Base-by-base conservation (phyloP, 163 green algal genomes). In the Trebouxiophyceae sp. region DNA sequence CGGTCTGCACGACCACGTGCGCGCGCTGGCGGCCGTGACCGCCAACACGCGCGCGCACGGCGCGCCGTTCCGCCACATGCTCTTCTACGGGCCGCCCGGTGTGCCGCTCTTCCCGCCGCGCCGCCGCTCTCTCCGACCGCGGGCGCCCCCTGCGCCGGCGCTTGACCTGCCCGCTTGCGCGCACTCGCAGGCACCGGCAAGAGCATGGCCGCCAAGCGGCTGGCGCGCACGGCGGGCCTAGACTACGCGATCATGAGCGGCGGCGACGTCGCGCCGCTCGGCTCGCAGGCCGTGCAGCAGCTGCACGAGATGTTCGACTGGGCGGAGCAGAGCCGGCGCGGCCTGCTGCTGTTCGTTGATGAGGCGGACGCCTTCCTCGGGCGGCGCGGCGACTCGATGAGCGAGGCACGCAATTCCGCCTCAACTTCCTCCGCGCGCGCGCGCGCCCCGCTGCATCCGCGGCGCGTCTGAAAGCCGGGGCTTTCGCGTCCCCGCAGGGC, bases 291-390 rank as follows among this genome's bases (percentile, higher is more conserved):
- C 0, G 92, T 97, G n/a, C 97, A 92, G 24, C 91, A 96, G 80
- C 84, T 98, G 45, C 93, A 98, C 77, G 75, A 94, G 55, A 80
- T 92, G 28, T 97, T 97, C 77, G 91, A 97, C 78, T 97, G 91
- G 91, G 87, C 86, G 16, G 81, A 90, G 73, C 72, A 73, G 70
- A 83, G 65, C 57, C 58, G 72, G 23, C 76, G 71, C 61, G 94
- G 94, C 28, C 78, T 99, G 80, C 83, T 99, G 78, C 84, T 99
- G 62, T 98, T 99, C 78, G 96, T 99, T 60, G 95, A 99, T 75
- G 95, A 99, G 79, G 95, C 95, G 7, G 95, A 99, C 64, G 95
- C 95, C 1, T 99, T 99, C 78, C 79, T 99, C 56, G 85, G 85
- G 24, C 85, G 87, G 23, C 83, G 94, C 28, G 86, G 79, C 62